Percentiles rank a stretch among this genome's conserved stretches.
Conservation (phyloP, 2,329 filamentous ascomycete species). For the Fusarium illudens region DNA sequence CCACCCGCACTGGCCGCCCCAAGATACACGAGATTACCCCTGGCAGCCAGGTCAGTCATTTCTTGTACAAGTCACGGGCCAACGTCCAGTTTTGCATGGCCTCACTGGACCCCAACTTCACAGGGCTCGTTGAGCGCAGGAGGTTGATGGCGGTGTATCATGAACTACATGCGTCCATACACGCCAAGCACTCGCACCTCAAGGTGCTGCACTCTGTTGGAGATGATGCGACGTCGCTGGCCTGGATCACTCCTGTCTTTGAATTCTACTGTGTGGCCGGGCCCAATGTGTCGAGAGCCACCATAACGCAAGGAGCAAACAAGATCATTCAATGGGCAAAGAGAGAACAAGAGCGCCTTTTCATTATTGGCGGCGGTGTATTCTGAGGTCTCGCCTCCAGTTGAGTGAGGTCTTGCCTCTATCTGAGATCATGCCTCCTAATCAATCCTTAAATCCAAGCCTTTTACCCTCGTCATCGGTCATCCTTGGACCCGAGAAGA, state of each 20-base stretch:
- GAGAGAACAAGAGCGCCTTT: constrained; percentile 89
- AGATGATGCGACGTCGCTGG: constrained; percentile 79
- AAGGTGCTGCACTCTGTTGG: constrained; percentile 85
- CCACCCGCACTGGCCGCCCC: constrained; percentile 76
- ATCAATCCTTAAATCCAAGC: constrained; percentile 32
- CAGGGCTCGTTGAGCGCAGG: constrained; percentile 65
- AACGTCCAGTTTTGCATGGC: constrained; percentile 98
- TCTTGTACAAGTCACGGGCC: constrained; percentile 91
- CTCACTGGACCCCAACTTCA: constrained; percentile 75
- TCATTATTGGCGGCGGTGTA: constrained; percentile 97
- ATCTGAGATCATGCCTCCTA: constrained; percentile 30
- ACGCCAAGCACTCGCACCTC: constrained; percentile 82
- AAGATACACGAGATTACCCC: constrained; percentile 78
- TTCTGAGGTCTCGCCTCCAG: constrained; percentile 56
- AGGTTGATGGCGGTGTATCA: constrained; percentile 86
- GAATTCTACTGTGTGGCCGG: constrained; percentile 96
- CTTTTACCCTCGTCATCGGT: constrained; percentile 22
- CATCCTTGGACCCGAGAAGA: constrained; percentile 25
- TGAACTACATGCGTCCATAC: constrained; percentile 83
- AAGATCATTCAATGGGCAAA: constrained; percentile 91
- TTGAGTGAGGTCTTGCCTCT: constrained; percentile 27
- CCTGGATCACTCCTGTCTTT: constrained; percentile 90
- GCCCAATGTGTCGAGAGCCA: constrained; percentile 69
- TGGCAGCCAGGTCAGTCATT: constrained; percentile 84
- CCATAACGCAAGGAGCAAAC: constrained; percentile 85